A percentile compares a stretch with the other conserved stretches of the same genome.
phyloP scores from a whole-genome alignment of 345 rosid species.

The Ricinus communis region DNA sequence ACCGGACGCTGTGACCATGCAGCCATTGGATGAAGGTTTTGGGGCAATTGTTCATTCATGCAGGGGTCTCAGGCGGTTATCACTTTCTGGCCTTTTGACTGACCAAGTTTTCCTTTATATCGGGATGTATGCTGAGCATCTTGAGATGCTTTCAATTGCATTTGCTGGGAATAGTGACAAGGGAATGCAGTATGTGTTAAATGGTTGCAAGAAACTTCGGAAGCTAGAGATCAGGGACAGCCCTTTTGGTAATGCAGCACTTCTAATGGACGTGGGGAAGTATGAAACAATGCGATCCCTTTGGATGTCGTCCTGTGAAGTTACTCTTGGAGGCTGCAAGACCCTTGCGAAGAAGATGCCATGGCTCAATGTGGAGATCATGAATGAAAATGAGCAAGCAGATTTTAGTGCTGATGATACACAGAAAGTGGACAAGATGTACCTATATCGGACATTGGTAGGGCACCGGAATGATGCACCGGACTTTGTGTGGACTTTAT shows the following conservation, averaged over 20 bases:
- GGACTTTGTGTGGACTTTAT: slow-evolving; percentile 60
- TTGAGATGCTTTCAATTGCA: slow-evolving; percentile 95
- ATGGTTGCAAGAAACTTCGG: slow-evolving; percentile 84
- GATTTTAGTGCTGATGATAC: slow-evolving; percentile 37
- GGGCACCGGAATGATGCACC: slow-evolving; percentile 87
- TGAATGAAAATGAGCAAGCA: slow-evolving; percentile 54
- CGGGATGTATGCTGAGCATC: slow-evolving; percentile 76
- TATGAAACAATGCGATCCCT: slow-evolving; percentile 99
- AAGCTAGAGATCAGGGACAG: slow-evolving; percentile 88
- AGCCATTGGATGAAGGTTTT: slow-evolving; percentile 90
- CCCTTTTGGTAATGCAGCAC: slow-evolving; percentile 86
- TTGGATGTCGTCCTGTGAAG: slow-evolving; percentile 99
- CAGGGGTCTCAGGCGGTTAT: slow-evolving; percentile 68
- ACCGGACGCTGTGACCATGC: slow-evolving; percentile 67
- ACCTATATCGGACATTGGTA: slow-evolving; percentile 72
- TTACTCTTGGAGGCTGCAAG: slow-evolving; percentile 90
- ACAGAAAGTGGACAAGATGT: slow-evolving; percentile 72
- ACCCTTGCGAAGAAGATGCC: slow-evolving; percentile 67
- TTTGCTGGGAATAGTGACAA: slow-evolving; percentile 87
- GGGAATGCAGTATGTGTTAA: slow-evolving; percentile 81
- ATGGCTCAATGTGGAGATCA: slow-evolving; percentile 80
- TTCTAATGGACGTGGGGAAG: slow-evolving; percentile 75
- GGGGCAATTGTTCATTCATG: slow-evolving; percentile 87
- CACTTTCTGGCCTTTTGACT: slow-evolving; percentile 73
- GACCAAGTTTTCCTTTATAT: slow-evolving; percentile 84